Conservation (phyloP, 2,329 filamentous ascomycete species). For the Cercospora zeae-maydis region DNA sequence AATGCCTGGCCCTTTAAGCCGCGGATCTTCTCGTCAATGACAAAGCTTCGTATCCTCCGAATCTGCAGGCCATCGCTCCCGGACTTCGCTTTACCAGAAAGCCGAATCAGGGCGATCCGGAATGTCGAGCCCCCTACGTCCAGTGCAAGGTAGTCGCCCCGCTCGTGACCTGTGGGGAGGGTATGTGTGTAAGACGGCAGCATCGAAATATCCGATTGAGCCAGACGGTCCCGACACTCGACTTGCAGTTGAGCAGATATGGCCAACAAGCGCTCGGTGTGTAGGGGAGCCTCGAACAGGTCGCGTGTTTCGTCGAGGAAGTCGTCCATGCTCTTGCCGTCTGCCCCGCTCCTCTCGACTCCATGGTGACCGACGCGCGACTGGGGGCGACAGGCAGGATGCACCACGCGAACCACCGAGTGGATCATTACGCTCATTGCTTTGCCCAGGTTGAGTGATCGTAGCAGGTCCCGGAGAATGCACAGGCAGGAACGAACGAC, state of each 20-base stretch:
- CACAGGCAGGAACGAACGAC: slow-evolving; percentile 24
- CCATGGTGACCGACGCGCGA: slow-evolving; percentile 36
- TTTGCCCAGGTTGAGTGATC: slow-evolving; percentile 22
- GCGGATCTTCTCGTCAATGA: slow-evolving; percentile 56
- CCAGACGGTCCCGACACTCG: slow-evolving; percentile 55
- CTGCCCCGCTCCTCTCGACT: slow-evolving; percentile 32
- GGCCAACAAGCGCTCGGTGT: slow-evolving; percentile 40
- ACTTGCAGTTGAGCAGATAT: slow-evolving; percentile 46
- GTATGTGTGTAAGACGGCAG: slow-evolving; percentile 62
- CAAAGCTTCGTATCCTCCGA: slow-evolving; percentile 51
- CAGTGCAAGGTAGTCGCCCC: slow-evolving; percentile 58
- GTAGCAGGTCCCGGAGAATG: slow-evolving; percentile 25
- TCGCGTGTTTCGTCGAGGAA: slow-evolving; percentile 44
- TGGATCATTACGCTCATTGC: slow-evolving; percentile 30
- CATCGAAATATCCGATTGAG: slow-evolving; percentile 59
- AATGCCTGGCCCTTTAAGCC: slow-evolving; percentile 55
- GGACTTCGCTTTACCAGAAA: slow-evolving; percentile 42
- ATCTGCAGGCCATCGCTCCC: slow-evolving; percentile 50
- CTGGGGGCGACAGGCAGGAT: slow-evolving; percentile 25
- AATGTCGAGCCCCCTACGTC: slow-evolving; percentile 67
- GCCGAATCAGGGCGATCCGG: slow-evolving; percentile 57
- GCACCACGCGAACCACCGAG: slow-evolving; percentile 24
- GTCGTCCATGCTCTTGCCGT: slow-evolving; percentile 48
- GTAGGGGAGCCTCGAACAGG: slow-evolving; percentile 45
- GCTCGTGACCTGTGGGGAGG: slow-evolving; percentile 57